phyloP scores from a whole-genome alignment of 345 rosid species.

The Noccaea caerulescens region DNA sequence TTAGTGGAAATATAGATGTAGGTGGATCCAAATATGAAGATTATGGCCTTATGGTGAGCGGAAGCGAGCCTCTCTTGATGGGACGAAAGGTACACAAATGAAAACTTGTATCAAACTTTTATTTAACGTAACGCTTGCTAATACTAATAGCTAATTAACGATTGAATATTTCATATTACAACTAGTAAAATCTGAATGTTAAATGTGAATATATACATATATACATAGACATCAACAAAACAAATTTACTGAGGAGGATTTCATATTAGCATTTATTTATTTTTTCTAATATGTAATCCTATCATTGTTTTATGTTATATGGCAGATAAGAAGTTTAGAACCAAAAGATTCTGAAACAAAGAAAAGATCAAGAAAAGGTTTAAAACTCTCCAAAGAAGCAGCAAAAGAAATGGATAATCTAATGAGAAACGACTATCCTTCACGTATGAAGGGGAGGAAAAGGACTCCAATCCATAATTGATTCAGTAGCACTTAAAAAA shows the following conservation, averaged over 20 bases:
- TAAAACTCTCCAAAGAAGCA: slow-evolving; percentile 1
- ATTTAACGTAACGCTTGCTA: neutral
- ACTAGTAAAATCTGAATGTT: neutral
- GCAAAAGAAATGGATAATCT: slow-evolving; percentile 34
- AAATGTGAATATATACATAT: neutral
- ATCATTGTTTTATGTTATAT: neutral
- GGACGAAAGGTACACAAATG: slow-evolving; percentile 41
- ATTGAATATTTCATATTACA: neutral
- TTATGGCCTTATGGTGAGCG: slow-evolving; percentile 24
- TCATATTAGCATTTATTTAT: neutral
- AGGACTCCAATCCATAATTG: slow-evolving; percentile 45
- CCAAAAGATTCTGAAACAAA: neutral
- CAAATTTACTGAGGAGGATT: slow-evolving; percentile 4
- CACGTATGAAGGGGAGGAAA: slow-evolving; percentile 43
- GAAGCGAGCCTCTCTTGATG: slow-evolving; percentile 25
- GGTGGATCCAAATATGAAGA: slow-evolving; percentile 35
- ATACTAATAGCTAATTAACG: neutral
- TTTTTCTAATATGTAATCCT: neutral
- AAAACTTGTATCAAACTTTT: neutral
- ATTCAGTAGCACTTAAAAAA: slow-evolving; percentile 13
- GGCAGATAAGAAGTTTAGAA: slow-evolving; percentile 24
- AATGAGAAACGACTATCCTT: slow-evolving; percentile 41
- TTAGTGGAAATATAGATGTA: slow-evolving; percentile 25
- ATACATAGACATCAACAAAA: neutral
- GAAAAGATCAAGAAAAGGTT: slow-evolving; percentile 26